Evolutionary conservation across 768 basidiomycete species (phyloP), one percentile per base, ranked within the genome.

Genomic region (Daedalea quercina): DNA sequence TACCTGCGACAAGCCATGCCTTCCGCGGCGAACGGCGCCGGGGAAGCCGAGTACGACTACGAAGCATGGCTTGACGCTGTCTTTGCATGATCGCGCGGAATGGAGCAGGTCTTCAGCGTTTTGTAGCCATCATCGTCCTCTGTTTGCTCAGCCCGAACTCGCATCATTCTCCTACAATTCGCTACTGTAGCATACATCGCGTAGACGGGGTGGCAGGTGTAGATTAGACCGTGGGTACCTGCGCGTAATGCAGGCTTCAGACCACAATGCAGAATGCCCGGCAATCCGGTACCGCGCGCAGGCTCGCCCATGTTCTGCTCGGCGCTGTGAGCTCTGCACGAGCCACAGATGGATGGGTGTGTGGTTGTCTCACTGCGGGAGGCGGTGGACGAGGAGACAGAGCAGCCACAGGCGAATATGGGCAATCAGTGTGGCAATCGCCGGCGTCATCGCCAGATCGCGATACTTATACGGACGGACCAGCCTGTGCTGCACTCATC

Each of bases 1-100:
- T 97, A 94, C 68, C 74, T 98, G 56, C 79, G 81, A 31, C 81
- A 90, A 63, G 84, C 81, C 44, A 87, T 98, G 81, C 93, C 94
- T 1, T 71, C 66, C 44, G 67, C 61, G 19, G 60, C 63, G 52
- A 81, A 77, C 44, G 80, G 73, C 6, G 72, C 61, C 8, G 85
- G 79, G 22, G 87, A 89, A 61, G 69, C 75, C 4, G 81, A 85
- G 63, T 91, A 85, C 60, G 85, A 90, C 65, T 94, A 90, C 61
- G 89, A 92, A 60, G 71, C 74, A 26, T 94, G 90, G 86, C 68
- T 94, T 57, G 81, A 86, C 59, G 76, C 84, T 53, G 89, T 91
- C 13, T 90, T 93, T 65, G 77, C 73, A 53, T 83, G 74, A 43
- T 12, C 17, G 9, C n/a, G 33, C 23, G 20, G 22, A 9, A 9